Evolutionary conservation across 495 filamentous ascomycete species (phyloP), one percentile per base, ranked within the genome.

Genomic region (Massariosphaeria phaeospora): DNA sequence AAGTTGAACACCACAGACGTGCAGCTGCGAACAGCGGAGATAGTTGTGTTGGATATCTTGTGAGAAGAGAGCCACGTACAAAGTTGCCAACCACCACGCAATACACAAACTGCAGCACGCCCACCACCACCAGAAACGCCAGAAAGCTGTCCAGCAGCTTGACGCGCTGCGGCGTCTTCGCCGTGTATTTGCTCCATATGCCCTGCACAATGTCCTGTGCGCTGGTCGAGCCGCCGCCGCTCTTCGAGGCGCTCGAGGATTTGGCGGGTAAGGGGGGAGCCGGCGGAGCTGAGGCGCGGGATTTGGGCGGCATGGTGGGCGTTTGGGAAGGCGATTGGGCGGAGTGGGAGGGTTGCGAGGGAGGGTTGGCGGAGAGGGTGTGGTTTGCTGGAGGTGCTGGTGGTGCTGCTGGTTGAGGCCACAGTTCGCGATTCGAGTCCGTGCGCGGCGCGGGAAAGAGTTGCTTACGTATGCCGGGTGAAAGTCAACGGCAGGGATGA

Each of bases 121-220:
- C 93, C 8, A 91, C 85, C 4, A 85, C 78, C 18, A 91, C 84
- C 56, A 99, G 71, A 66, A 96, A 99, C 2, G 68, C 84, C 85
- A 97, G 84, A 71, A 97, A 99, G 15, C 77, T 80, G 72, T 99
- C 93, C 26, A 97, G 75, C 55, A 99, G 81, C 76, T 95, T 89
- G 39, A 87, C 90, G 30, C 91, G 84, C 77, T 94, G 89, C 52
- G 91, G 83, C 23, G 93, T 97, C 43, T 76, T 75, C 38, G 84
- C 70, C 21, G 80, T 65, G 70, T 98, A 98, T 63, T 88, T 82
- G 55, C 83, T 74, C 79, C 83, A 82, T 42, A 95, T 73, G 62
- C 73, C 65, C 10, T 69, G 55, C 25, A 75, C 66, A 35, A 84
- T 80, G 29, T 83, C 73, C 57, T 72, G 68, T 11, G 79, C 71